phyloP scores from a whole-genome alignment of 2,329 filamentous ascomycete species.

The Coniochaeta hoffmannii region DNA sequence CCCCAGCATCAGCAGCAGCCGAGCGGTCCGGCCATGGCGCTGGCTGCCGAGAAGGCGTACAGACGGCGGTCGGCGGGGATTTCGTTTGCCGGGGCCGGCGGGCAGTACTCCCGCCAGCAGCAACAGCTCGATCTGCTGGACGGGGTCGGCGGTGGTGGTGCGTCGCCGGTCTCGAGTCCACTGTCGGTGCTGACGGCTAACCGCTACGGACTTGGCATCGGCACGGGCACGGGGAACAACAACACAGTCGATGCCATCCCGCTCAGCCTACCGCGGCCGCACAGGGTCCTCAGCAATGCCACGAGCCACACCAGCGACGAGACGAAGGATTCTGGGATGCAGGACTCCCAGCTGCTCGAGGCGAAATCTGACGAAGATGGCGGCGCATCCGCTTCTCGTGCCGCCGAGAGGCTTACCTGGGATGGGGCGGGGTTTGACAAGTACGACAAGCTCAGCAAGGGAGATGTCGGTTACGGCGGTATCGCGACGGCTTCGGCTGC shows the following conservation, averaged over 20 bases:
- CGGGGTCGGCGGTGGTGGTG: slow-evolving; percentile 18
- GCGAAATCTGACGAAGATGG: background rate
- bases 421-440: slow-evolving; percentile 18
- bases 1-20: slow-evolving; percentile 21
- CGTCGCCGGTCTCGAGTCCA: slow-evolving; percentile 9
- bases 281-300: slow-evolving; percentile 23
- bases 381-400: background rate
- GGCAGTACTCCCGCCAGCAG: no score
- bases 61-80: slow-evolving; percentile 50
- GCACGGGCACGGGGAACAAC: slow-evolving; percentile 17
- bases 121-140: slow-evolving; percentile 18
- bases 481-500: slow-evolving; percentile 30
- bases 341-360: background rate
- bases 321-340: slow-evolving; percentile 21
- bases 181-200: slow-evolving; percentile 9
- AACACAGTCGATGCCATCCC: slow-evolving; percentile 43
- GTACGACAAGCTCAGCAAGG: slow-evolving; percentile 64
- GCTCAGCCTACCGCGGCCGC: slow-evolving; percentile 29
- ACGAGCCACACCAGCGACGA: slow-evolving; percentile 22
- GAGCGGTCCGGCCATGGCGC: slow-evolving; percentile 32
- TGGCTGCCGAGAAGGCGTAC: slow-evolving; percentile 52
- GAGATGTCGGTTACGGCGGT: slow-evolving; percentile 56
- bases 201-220: slow-evolving; percentile 14
- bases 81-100: slow-evolving; percentile 22
- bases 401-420: background rate